Evolutionary conservation across 2,329 filamentous ascomycete genomes (phyloP).

Genomic region (Sclerotinia sclerotiorum): DNA sequence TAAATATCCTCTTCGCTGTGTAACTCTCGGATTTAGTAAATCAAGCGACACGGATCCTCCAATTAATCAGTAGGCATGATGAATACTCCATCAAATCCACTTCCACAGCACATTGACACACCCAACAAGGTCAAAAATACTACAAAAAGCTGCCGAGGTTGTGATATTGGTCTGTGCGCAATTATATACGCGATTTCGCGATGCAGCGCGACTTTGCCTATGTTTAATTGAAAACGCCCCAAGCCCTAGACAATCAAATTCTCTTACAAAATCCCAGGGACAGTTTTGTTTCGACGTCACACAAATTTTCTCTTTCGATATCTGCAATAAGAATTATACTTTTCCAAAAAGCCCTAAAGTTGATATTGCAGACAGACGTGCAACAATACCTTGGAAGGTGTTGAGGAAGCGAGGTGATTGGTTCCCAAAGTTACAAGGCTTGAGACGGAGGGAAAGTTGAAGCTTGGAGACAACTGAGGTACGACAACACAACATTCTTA

Average conservation of each 20-base stretch:
- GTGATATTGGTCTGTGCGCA: background rate
- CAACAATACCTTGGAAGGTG: background rate
- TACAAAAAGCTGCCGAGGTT: background rate
- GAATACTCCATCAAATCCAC: background rate
- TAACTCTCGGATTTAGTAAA: background rate
- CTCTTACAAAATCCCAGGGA: background rate
- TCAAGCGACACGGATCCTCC: too few relatives aligned
- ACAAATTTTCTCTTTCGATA: background rate
- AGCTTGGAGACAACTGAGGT: background rate
- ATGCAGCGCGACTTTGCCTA: background rate
- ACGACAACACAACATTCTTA: background rate
- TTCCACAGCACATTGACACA: background rate
- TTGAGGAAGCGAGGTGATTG: background rate
- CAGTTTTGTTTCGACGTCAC: conserved; percentile 1
- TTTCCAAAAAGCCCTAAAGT: background rate
- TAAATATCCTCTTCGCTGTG: background rate
- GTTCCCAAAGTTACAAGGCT: background rate
- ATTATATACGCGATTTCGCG: background rate
- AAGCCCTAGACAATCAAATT: background rate
- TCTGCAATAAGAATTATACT: background rate
- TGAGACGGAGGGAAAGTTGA: background rate
- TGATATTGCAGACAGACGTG: background rate
- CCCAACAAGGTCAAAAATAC: conserved; percentile 6
- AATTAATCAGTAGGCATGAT: too few relatives aligned
- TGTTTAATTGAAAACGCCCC: background rate